Conservation (phyloP, 106 monocot genomes). For the Allium sativum region DNA sequence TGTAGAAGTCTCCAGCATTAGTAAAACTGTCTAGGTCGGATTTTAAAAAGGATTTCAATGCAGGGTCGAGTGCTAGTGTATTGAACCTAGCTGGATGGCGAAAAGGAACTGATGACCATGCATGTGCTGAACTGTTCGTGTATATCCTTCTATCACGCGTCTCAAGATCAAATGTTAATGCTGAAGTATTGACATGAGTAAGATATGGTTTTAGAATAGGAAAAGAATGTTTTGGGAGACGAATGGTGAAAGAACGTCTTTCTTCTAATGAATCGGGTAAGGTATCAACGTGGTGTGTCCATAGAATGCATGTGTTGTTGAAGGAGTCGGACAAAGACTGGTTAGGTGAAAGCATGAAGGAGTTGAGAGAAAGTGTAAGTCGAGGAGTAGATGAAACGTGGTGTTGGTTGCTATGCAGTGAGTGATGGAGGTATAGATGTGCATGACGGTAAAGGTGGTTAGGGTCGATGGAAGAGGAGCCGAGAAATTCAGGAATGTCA, state of each 20-base stretch:
- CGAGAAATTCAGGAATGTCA: conserved; percentile 81
- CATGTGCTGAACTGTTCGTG: conserved; percentile 33
- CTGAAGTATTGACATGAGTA: conserved; percentile 34
- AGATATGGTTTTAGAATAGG: conserved; percentile 48
- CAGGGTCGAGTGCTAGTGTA: conserved; percentile 78
- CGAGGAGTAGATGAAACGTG: conserved; percentile 4
- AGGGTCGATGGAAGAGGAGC: conserved; percentile 58
- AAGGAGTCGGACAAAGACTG: conserved; percentile 55
- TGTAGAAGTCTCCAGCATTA: conserved; percentile 39
- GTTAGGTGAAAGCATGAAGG: conserved; percentile 60
- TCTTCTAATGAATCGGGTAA: conserved; percentile 86
- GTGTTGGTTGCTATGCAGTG: conserved; percentile 22
- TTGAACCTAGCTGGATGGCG: conserved; percentile 90
- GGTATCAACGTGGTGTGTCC: conserved; percentile 83
- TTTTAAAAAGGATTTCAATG: conserved; percentile 36
- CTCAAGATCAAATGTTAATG: conserved; percentile 29
- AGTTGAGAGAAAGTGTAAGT: conserved; percentile 19
- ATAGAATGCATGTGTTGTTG: conserved; percentile 30
- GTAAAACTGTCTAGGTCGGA: conserved; percentile 46
- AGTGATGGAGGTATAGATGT: conserved; percentile 72
- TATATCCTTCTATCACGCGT: conserved; percentile 60
- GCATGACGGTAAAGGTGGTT: conserved; percentile 78
- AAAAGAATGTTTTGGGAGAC: conserved; percentile 57
- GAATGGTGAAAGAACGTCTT: conserved; percentile 79
- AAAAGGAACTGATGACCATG: conserved; percentile 83